Evolutionary conservation across 2,329 filamentous ascomycete genomes (phyloP), one percentile per base, ranked within the genome.

Genomic region (Geosmithia flava): DNA sequence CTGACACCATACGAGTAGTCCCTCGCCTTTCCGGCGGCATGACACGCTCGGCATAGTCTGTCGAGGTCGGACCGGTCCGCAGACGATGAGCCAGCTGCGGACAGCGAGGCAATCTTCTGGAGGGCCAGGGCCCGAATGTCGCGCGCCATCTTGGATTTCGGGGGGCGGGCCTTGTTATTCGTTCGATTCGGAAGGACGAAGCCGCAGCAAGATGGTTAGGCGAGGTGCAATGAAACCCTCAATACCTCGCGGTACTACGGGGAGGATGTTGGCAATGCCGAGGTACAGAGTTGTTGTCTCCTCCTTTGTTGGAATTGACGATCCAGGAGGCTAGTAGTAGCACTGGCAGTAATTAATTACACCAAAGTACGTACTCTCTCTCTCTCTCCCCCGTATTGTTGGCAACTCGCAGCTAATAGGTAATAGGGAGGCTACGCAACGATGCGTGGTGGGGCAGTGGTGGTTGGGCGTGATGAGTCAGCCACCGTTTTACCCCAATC

Each of bases 41-140:
- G 70, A 48, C 75, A 78, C 48, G 77, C 78, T 59, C 66, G 74
- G 59, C 76, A 83, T 23, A 84, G 65, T 51, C 72, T 71, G 53
- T 82, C 78, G 48, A 84, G 72, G 53, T 83, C 80, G 46, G 79
- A 80, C 59, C 73, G 71, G 56, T 83, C 78, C 55, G 78, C 78
- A 2, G 75, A 68, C 13, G 71, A 67, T 43, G 76, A 66, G 59
- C 68, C 74, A 42, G 71, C 68, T 27, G 79, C 76, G 15, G 80
- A 81, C 48, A 84, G 69, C 44, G 72, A 70, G 42, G 80, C 80
- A 54, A 84, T 81, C 66, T 80, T 82, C 63, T 82, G 70, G 49
- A 84, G 68, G 54, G 80, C 80, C 59, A 71, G 72, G 53, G 75
- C 76, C 59, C 80, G 78, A 52, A 83, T 74, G 56, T 78, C 70